phyloP scores from a whole-genome alignment of 768 basidiomycete species.

The Royoungia palumana region DNA sequence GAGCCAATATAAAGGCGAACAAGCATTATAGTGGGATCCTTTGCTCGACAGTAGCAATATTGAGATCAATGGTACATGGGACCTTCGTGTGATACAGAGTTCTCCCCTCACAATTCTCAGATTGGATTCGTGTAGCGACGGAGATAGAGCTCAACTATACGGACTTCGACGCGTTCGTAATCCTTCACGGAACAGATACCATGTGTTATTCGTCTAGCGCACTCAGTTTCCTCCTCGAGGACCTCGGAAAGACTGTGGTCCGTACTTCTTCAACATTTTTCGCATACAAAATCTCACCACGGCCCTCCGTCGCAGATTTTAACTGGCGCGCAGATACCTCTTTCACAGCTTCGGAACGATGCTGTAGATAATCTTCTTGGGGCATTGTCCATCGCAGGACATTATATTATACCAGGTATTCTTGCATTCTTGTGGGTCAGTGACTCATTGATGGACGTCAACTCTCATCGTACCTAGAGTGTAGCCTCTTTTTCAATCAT shows the following conservation, averaged over 20 bases:
- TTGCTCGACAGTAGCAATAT: constrained; percentile 88
- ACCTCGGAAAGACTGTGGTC: constrained; percentile 89
- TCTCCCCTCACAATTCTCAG: constrained; percentile 36
- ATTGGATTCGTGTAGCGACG: constrained; percentile 87
- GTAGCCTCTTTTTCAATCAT: constrained; percentile 87
- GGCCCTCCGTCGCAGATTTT: constrained; percentile 54
- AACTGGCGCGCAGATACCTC: constrained; percentile 91
- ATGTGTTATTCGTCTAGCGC: constrained; percentile 90
- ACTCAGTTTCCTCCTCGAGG: constrained; percentile 86
- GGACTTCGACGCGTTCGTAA: constrained; percentile 83
- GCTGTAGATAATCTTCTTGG: constrained; percentile 92
- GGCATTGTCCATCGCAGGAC: constrained; percentile 83
- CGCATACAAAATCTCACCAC: background rate
- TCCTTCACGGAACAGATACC: constrained; percentile 89
- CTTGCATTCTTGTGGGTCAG: constrained; percentile 1
- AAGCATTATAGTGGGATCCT: constrained; percentile 66
- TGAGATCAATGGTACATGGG: constrained; percentile 62
- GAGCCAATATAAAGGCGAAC: constrained; percentile 1
- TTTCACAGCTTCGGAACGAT: constrained; percentile 90
- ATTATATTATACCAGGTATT: constrained; percentile 86
- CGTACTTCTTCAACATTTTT: constrained; percentile 9
- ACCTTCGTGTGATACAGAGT: background rate
- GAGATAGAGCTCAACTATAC: constrained; percentile 93
- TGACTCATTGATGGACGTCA: background rate
- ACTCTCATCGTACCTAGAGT: constrained; percentile 53